Evolutionary conservation across 1,284 basidiomycete genomes (phyloP).

Genomic region (Ceratobasidium theobromae): DNA sequence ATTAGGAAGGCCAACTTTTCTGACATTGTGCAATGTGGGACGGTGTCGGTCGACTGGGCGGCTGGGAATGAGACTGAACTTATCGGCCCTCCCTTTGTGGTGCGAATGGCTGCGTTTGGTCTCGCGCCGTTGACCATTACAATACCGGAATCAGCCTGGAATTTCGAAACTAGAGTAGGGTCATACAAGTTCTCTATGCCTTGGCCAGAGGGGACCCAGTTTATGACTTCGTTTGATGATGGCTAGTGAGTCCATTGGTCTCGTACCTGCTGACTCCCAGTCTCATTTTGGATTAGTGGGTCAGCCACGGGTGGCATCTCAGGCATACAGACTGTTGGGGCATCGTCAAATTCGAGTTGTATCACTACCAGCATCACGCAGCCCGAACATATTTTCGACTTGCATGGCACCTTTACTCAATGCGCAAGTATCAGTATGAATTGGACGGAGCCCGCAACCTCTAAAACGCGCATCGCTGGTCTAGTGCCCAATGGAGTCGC

Average conservation of each 20-base stretch:
- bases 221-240: slow-evolving; percentile 11
- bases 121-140: slow-evolving; percentile 10
- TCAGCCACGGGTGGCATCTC: slow-evolving; percentile 3
- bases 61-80: neutral
- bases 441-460: slow-evolving; percentile 20
- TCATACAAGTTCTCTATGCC: slow-evolving; percentile 12
- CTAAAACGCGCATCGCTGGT: neutral
- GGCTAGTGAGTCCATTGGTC: slow-evolving; percentile 1
- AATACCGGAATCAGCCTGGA: slow-evolving; percentile 14
- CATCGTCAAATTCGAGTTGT: slow-evolving; percentile 19
- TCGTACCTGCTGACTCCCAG: neutral
- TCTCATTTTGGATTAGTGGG: neutral
- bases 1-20: neutral
- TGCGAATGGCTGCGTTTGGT: slow-evolving; percentile 2
- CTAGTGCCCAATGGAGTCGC: slow-evolving; percentile 20
- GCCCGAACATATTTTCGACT: slow-evolving; percentile 15
- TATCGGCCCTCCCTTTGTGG: slow-evolving; percentile 19
- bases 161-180: neutral
- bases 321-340: slow-evolving; percentile 13
- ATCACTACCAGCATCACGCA: slow-evolving; percentile 8
- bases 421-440: slow-evolving; percentile 17
- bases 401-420: slow-evolving; percentile 1
- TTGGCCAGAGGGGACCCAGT: slow-evolving; percentile 6
- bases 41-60: slow-evolving; percentile 3
- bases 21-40: slow-evolving; percentile 4